Percentiles rank a stretch among this genome's conserved stretches.
These are phyloP conservation scores for Claviceps digitariae DNA, from an alignment of 2,329 filamentous ascomycete genomes.

Conservation along the genomic window DNA sequence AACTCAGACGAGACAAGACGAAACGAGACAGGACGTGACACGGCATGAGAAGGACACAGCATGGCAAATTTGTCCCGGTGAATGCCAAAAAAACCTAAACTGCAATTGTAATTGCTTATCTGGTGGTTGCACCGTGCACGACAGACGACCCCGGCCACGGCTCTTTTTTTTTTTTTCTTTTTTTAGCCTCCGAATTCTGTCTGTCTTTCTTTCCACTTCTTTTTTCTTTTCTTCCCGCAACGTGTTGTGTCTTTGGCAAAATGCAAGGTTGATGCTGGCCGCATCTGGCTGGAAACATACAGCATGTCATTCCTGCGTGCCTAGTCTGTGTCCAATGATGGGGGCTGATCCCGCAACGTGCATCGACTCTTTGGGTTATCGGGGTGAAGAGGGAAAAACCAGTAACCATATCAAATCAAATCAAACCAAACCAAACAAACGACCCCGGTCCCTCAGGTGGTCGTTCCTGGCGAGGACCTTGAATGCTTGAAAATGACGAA, in stretches of 20 bases:
- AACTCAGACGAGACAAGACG: neutral
- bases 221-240: neutral
- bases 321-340: neutral
- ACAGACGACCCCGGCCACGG: too few relatives aligned
- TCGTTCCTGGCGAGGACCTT: neutral
- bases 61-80: too few relatives aligned
- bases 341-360: constrained; percentile 1
- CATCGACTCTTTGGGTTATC: neutral
- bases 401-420: neutral
- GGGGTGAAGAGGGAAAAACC: too few relatives aligned
- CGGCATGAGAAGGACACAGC: neutral
- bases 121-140: too few relatives aligned
- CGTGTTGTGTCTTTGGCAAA: too few relatives aligned
- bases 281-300: neutral
- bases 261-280: neutral
- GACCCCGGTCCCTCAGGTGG: too few relatives aligned
- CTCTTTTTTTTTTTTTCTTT: too few relatives aligned
- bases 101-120: too few relatives aligned
- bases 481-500: neutral
- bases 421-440: neutral
- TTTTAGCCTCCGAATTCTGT: too few relatives aligned
- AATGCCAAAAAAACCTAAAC: too few relatives aligned
- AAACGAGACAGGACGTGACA: neutral
- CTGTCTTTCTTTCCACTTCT: neutral
- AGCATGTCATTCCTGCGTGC: neutral